phyloP scores from a whole-genome alignment of 2,329 filamentous ascomycete species.

The Ophiocordyceps camponoti-saundersi region DNA sequence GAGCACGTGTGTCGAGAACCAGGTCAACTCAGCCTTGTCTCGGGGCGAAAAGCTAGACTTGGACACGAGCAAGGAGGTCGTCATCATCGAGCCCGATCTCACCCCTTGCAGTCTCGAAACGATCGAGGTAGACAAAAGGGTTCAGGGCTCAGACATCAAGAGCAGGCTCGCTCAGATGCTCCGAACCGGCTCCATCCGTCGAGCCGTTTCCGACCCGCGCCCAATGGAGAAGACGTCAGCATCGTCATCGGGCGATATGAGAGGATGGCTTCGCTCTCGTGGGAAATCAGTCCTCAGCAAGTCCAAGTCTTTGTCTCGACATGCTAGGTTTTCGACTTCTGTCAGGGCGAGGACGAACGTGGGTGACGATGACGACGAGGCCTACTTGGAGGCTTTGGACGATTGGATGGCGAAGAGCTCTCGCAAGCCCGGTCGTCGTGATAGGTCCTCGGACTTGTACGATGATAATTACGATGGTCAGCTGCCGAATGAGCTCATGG shows the following conservation, averaged over 20 bases:
- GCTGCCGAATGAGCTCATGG: too few species aligned
- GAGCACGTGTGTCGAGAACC: not conserved
- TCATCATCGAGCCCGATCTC: not conserved
- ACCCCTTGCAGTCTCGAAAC: not conserved
- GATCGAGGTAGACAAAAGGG: not conserved
- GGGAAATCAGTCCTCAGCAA: not conserved
- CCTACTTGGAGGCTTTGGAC: too few species aligned
- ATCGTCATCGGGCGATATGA: not conserved
- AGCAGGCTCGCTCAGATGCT: not conserved
- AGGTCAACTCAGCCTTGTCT: not conserved
- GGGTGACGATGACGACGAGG: too few species aligned
- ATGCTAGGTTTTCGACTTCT: too few species aligned
- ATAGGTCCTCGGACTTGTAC: too few species aligned
- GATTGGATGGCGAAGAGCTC: too few species aligned
- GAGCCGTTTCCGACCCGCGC: not conserved
- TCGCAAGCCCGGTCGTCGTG: too few species aligned
- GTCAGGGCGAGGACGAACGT: too few species aligned
- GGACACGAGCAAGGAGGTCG: not conserved
- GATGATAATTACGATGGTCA: too few species aligned
- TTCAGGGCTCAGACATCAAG: not conserved
- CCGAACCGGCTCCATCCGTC: not conserved
- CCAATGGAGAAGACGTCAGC: not conserved
- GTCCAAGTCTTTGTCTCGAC: not conserved
- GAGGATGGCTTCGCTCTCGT: not conserved
- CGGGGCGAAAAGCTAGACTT: not conserved